phyloP scores from a whole-genome alignment of 1,284 basidiomycete species.

The Jaminaea rosea region DNA sequence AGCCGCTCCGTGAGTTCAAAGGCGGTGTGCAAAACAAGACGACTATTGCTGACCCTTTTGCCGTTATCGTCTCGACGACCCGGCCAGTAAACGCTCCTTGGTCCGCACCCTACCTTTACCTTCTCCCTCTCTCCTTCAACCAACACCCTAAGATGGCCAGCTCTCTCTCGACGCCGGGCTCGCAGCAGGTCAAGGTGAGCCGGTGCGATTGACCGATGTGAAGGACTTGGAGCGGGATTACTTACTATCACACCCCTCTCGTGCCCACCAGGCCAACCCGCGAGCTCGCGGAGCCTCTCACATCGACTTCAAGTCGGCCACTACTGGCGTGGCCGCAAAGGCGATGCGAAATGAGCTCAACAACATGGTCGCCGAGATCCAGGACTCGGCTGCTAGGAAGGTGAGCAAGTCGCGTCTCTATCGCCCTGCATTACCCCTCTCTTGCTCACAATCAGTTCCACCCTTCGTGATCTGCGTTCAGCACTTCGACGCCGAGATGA shows the following conservation, averaged over 20 bases:
- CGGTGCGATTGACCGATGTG: too few relatives aligned
- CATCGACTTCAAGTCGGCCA: constrained; percentile 86
- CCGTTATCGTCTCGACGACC: too few relatives aligned
- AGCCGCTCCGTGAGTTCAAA: too few relatives aligned
- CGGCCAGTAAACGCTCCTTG: too few relatives aligned
- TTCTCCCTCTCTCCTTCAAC: neutral
- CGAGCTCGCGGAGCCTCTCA: constrained; percentile 19
- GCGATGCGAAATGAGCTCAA: constrained; percentile 98
- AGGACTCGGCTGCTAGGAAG: constrained; percentile 59
- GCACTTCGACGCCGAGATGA: constrained; percentile 97
- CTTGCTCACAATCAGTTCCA: neutral
- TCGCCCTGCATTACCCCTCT: neutral
- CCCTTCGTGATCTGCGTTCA: constrained; percentile 47
- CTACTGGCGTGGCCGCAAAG: constrained; percentile 93
- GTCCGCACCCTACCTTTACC: too few relatives aligned
- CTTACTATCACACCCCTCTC: neutral
- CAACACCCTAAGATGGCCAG: constrained; percentile 4
- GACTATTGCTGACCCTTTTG: too few relatives aligned
- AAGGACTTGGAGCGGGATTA: neutral
- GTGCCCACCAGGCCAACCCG: constrained; percentile 3
- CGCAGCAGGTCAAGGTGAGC: neutral
- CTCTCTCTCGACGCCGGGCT: constrained; percentile 7
- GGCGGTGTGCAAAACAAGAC: too few relatives aligned
- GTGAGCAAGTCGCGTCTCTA: constrained; percentile 51
- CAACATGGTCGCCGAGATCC: constrained; percentile 63